Evolutionary conservation across 495 filamentous ascomycete genomes (phyloP).

Genomic region (Aspergillus biplanus): DNA sequence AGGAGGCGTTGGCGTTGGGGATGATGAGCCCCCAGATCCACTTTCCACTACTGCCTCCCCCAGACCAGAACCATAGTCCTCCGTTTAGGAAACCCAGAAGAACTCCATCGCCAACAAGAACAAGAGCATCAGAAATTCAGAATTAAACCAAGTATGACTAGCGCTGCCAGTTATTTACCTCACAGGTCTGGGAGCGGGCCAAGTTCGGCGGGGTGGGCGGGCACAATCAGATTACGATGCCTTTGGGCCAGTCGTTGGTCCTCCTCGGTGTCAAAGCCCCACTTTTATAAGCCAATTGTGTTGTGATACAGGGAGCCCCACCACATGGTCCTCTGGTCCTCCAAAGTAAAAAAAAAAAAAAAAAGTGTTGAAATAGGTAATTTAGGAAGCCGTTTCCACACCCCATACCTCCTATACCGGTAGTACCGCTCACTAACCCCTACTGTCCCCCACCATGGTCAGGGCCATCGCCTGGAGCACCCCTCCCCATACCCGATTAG

Average conservation of each 20-base stretch:
- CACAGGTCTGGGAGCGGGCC: conserved; percentile 19
- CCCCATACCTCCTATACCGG: conserved; percentile 2
- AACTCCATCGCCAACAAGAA: conserved; percentile 19
- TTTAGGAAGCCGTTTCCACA: conserved; percentile 21
- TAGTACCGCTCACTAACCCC: conserved; percentile 3
- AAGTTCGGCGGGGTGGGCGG: conserved; percentile 25
- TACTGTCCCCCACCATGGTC: conserved; percentile 6
- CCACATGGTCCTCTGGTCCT: neutral
- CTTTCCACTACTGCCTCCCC: conserved; percentile 31
- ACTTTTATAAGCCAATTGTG: neutral
- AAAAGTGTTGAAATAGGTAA: conserved; percentile 2
- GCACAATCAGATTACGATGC: conserved; percentile 21
- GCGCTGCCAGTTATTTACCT: conserved; percentile 18
- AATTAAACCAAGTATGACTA: conserved; percentile 6
- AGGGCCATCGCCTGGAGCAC: conserved; percentile 5
- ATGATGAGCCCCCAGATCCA: conserved; percentile 36
- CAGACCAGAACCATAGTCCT: conserved; percentile 29
- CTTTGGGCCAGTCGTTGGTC: conserved; percentile 17
- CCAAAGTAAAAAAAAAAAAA: conserved; percentile 7
- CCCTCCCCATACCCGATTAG: conserved; percentile 17
- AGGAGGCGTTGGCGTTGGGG: conserved; percentile 32
- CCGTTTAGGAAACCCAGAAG: conserved; percentile 15
- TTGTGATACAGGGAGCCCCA: neutral
- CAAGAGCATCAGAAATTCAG: conserved; percentile 13
- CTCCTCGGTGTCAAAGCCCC: conserved; percentile 17